A percentile compares a stretch with the other conserved stretches of the same genome.
Evolutionary conservation across 2,329 filamentous ascomycete genomes (phyloP).

Genomic region (Fusarium denticulatum): DNA sequence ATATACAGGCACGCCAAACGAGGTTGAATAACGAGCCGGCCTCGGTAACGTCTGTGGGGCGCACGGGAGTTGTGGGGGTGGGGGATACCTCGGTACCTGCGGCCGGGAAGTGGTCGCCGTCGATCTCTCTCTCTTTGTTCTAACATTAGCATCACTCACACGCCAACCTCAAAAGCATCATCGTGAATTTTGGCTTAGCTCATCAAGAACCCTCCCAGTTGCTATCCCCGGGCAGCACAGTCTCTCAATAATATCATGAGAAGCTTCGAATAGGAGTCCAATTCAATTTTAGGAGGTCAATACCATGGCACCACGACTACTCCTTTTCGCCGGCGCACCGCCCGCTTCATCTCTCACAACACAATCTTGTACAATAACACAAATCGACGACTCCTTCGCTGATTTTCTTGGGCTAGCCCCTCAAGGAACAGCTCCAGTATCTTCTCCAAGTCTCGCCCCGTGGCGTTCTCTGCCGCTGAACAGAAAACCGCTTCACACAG

Average conservation of each 20-base stretch:
- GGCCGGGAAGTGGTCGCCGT: constrained; percentile 23
- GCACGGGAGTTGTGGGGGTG: constrained; percentile 26
- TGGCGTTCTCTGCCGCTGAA: constrained; percentile 67
- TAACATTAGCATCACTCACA: neutral
- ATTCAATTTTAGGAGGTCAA: neutral
- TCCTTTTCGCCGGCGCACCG: constrained; percentile 53
- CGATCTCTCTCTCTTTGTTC: constrained; percentile 16
- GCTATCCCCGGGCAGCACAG: neutral
- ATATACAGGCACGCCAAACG: neutral
- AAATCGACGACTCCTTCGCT: constrained; percentile 41
- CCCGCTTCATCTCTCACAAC: constrained; percentile 43
- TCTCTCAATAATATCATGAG: neutral
- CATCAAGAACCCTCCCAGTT: neutral
- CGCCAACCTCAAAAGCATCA: neutral
- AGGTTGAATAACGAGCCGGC: constrained; percentile 20
- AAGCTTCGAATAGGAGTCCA: neutral
- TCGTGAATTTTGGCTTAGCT: constrained; percentile 5
- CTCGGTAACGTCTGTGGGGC: constrained; percentile 29
- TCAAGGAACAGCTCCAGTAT: neutral
- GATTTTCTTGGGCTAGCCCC: constrained; percentile 39
- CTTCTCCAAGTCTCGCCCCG: constrained; percentile 51
- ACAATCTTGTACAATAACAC: constrained; percentile 45
- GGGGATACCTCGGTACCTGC: constrained; percentile 38
- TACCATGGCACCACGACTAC: constrained; percentile 46
- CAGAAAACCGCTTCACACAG: constrained; percentile 58